Evolutionary conservation across 306 rosid species (phyloP).

Genomic region (Sesbania bispinosa): DNA sequence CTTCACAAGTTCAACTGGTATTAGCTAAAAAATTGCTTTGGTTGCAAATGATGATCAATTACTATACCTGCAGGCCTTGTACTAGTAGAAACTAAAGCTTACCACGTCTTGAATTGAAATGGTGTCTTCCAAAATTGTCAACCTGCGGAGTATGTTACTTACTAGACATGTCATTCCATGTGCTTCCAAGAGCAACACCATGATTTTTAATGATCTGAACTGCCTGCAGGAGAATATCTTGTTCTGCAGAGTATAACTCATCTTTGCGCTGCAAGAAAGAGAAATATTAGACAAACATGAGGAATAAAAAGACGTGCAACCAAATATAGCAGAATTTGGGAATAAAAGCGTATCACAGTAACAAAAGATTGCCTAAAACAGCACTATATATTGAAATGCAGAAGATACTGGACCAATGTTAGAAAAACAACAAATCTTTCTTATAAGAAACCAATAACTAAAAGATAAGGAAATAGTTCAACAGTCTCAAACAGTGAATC

Average conservation of each 20-base stretch:
- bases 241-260: constrained; percentile 63
- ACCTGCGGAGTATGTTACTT: constrained; percentile 1
- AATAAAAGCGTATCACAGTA: background rate
- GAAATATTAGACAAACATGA: background rate
- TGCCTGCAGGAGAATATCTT: constrained; percentile 70
- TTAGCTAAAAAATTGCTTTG: background rate
- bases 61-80: background rate
- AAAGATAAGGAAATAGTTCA: background rate
- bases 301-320: background rate
- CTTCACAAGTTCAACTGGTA: background rate
- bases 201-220: constrained; percentile 60
- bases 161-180: constrained; percentile 20
- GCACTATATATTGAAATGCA: background rate
- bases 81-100: background rate
- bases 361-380: constrained; percentile 2
- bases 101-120: background rate
- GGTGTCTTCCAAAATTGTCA: background rate
- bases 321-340: constrained; percentile 4
- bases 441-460: background rate
- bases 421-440: background rate
- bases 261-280: constrained; percentile 54
- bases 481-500: background rate
- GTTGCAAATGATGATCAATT: background rate
- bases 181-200: constrained; percentile 60
- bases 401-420: background rate